Evolutionary conservation across 2,329 filamentous ascomycete species (phyloP), one percentile per base, ranked within the genome.

Genomic region (Arthrobotrys musiformis): DNA sequence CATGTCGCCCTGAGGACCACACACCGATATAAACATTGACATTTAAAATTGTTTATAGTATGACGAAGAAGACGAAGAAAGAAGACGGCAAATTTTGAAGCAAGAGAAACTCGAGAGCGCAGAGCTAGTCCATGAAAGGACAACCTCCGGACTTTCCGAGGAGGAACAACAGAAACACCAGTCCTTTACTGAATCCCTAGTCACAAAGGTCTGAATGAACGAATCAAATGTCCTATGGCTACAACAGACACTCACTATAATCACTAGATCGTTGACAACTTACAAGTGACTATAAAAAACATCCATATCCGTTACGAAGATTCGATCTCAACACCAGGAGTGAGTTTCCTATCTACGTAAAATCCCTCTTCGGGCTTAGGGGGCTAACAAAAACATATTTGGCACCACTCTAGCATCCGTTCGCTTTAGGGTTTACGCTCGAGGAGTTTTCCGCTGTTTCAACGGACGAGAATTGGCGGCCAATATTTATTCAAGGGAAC

Each of bases 221-320:
- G 40, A 54, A 26, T 46, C 2, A 15, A 30, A 28, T 0, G 6
- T 56, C n/a, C 15, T n/a, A 9, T 42, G 2, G 24, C 28, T 26
- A 30, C 37, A 19, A 6, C 40, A 26, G 24, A 13, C 15, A 30
- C 37, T 48, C 22, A 67, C 24, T 4, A 5, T 5, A 28, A 0
- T 17, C 13, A 13, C n/a, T 68, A 80, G 80, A 97, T 99, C 82
- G 93, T 98, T 82, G 95, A 99, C 86, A 99, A 99, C 82, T 87
- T 99, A 44, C 95, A 99, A 84, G 93, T 99, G 81, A 95, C 92
- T 24, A 90, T 99, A 84, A 98, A 97, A 86, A 99, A 98, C 83
- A 97, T 99, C 76, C 95, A 99, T 83, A 89, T 99, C 79, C 92
- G 95, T 81, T 99, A 99, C 84, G 95, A 99, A 84, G 95, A 99